phyloP scores from a whole-genome alignment of 2,329 filamentous ascomycete species.

The Diaporthe sp. region DNA sequence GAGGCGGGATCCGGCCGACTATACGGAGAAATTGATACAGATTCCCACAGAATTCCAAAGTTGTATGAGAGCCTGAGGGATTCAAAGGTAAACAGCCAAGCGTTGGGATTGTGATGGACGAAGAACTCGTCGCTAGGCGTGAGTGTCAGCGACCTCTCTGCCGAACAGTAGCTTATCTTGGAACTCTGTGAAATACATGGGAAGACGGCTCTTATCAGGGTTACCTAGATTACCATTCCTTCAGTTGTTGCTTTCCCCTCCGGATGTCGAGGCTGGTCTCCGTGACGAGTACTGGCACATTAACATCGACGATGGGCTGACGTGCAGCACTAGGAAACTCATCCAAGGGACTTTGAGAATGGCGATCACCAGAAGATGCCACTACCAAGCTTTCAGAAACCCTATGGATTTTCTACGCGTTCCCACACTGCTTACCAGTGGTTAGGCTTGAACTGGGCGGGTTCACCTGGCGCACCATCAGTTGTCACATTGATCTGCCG shows the following conservation, averaged over 20 bases:
- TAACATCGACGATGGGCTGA: background rate
- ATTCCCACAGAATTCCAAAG: background rate
- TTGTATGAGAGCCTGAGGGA: background rate
- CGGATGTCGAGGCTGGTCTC: background rate
- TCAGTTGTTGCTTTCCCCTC: background rate
- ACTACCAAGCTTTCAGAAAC: background rate
- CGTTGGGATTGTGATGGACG: too few relatives aligned
- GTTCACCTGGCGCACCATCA: background rate
- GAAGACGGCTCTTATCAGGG: background rate
- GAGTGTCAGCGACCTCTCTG: background rate
- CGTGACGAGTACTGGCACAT: background rate
- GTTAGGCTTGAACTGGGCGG: too few relatives aligned
- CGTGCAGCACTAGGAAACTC: background rate
- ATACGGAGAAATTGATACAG: background rate
- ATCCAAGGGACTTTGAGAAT: background rate
- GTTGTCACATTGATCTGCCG: constrained; percentile 9
- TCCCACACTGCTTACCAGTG: background rate
- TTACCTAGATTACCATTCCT: background rate
- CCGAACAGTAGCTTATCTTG: background rate
- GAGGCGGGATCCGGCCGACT: background rate
- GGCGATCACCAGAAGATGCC: background rate
- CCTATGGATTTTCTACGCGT: background rate
- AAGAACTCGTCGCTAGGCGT: too few relatives aligned
- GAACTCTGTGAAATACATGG: too few relatives aligned
- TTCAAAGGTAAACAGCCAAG: background rate